Percentiles rank a stretch among this genome's conserved stretches.
Conservation (phyloP, 257 asterid genomes). For the Linderniella brevidens region DNA sequence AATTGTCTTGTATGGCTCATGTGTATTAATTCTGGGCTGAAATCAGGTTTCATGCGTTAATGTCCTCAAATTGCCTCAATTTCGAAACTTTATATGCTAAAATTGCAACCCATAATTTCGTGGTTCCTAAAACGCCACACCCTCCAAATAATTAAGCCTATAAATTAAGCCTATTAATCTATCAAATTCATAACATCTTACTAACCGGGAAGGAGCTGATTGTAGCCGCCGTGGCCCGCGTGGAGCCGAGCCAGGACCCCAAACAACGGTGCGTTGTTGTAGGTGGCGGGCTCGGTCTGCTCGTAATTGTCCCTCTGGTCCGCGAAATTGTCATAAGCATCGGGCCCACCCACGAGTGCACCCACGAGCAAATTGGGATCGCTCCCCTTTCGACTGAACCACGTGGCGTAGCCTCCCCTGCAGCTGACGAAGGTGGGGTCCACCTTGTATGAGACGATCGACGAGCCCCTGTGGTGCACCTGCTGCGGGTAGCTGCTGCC, state of each 20-base stretch:
- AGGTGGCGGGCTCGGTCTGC: slow-evolving; percentile 98
- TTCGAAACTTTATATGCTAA: too few species aligned
- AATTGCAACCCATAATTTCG: too few species aligned
- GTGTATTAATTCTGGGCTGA: too few species aligned
- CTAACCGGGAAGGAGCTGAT: slow-evolving; percentile 84
- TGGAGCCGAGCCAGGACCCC: slow-evolving; percentile 81
- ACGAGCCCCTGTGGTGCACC: slow-evolving; percentile 94
- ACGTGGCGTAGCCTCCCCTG: slow-evolving; percentile 93
- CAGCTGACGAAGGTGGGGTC: slow-evolving; percentile 61
- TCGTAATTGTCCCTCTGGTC: slow-evolving; percentile 87
- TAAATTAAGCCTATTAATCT: too few species aligned
- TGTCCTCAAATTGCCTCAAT: too few species aligned
- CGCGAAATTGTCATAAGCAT: slow-evolving; percentile 91
- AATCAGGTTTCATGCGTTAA: too few species aligned
- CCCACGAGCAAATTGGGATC: slow-evolving; percentile 88
- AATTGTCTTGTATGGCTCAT: too few species aligned
- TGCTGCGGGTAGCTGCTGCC: slow-evolving; percentile 77
- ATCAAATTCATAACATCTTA: too few species aligned
- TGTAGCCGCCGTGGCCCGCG: slow-evolving; percentile 54
- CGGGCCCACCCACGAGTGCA: slow-evolving; percentile 99
- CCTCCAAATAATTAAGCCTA: too few species aligned
- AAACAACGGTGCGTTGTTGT: slow-evolving; percentile 72
- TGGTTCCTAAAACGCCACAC: too few species aligned
- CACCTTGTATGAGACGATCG: slow-evolving; percentile 70
- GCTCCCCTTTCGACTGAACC: slow-evolving; percentile 62